Conservation (phyloP, 2,329 filamentous ascomycete species). For the Fusarium cyanostomum region DNA sequence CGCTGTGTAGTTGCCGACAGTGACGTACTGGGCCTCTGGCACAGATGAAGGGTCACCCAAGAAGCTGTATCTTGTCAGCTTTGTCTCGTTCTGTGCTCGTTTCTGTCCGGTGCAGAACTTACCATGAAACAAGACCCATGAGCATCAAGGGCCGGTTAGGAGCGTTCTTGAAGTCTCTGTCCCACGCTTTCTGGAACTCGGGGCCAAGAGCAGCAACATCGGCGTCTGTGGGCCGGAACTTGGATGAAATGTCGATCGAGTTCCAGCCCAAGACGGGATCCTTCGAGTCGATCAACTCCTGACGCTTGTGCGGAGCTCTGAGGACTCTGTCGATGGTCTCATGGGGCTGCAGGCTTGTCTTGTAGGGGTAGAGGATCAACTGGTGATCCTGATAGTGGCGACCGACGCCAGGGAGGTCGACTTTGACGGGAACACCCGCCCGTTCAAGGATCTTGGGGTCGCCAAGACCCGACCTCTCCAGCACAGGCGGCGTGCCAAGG, state of each 20-base stretch:
- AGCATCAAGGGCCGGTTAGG: constrained; percentile 60
- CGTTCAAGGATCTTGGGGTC: constrained; percentile 57
- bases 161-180: constrained; percentile 59
- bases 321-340: constrained; percentile 62
- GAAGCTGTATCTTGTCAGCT: constrained; percentile 43
- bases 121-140: constrained; percentile 46
- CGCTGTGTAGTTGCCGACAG: constrained; percentile 58
- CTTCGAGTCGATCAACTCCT: constrained; percentile 56
- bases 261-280: constrained; percentile 67
- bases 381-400: constrained; percentile 66
- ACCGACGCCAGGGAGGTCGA: constrained; percentile 63
- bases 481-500: constrained; percentile 62
- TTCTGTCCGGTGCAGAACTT: not conserved
- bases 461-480: constrained; percentile 72
- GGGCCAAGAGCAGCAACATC: constrained; percentile 63
- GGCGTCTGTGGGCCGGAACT: constrained; percentile 62
- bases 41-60: constrained; percentile 54
- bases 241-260: constrained; percentile 62
- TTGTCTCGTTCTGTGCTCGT: accelerated
- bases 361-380: constrained; percentile 62
- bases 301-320: constrained; percentile 57
- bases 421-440: constrained; percentile 56
- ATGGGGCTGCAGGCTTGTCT: constrained; percentile 40
- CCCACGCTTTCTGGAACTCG: constrained; percentile 63
- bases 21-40: constrained; percentile 59